These are phyloP conservation scores for Rhodotorula kratochvilovae DNA, from an alignment of 768 basidiomycete species.

Conservation along the genomic window DNA sequence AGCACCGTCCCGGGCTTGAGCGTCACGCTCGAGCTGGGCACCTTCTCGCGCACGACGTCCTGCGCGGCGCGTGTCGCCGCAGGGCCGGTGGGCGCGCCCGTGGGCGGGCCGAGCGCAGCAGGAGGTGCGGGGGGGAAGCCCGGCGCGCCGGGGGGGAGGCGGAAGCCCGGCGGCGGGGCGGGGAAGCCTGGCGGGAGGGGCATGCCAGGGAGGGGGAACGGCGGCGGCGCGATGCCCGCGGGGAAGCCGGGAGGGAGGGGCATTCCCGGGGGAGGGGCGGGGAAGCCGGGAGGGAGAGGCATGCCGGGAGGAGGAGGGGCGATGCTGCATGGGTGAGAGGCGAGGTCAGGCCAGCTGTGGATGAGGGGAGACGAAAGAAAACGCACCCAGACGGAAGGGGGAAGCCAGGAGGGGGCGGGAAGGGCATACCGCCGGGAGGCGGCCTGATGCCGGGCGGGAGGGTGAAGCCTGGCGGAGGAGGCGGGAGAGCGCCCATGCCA, in stretches of 20 bases:
- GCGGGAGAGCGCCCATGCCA: conserved; percentile 24
- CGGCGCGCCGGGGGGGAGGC: conserved; percentile 48
- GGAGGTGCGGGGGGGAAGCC: conserved; percentile 46
- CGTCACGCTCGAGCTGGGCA: conserved; percentile 27
- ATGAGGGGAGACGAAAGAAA: not conserved
- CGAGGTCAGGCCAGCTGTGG: not conserved
- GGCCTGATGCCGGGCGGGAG: conserved; percentile 50
- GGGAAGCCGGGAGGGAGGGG: conserved; percentile 19
- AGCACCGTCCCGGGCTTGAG: conserved; percentile 41
- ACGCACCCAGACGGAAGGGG: conserved; percentile 28
- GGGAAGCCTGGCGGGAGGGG: conserved; percentile 49
- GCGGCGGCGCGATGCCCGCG: conserved; percentile 10
- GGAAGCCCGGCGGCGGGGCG: conserved; percentile 49
- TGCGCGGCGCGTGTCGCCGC: conserved; percentile 10
- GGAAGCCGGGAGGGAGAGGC: conserved; percentile 26
- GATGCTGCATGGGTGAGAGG: not conserved
- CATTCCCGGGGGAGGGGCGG: conserved; percentile 42
- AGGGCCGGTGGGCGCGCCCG: not conserved
- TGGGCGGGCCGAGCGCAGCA: not conserved
- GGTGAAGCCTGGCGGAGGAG: conserved; percentile 10
- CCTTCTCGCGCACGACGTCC: conserved; percentile 9
- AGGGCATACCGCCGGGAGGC: conserved; percentile 47
- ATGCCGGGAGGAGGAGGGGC: conserved; percentile 24
- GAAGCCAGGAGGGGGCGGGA: conserved; percentile 21
- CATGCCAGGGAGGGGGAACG: conserved; percentile 39